Conservation (phyloP, 148 eudicot species). For the Pouteria glomerata region DNA sequence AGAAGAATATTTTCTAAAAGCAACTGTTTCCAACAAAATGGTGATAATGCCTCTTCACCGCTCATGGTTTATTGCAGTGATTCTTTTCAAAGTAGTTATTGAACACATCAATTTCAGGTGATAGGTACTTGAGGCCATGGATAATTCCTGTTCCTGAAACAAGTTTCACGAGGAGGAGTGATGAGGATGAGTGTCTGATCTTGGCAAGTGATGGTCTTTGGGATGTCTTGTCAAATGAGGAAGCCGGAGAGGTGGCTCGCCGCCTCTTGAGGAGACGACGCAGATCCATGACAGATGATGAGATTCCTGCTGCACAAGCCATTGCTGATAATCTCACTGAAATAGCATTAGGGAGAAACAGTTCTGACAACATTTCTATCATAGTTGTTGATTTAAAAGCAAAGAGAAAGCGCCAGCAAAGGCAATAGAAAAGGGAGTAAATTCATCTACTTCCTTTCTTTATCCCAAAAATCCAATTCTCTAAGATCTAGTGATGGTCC, state of each 20-base stretch:
- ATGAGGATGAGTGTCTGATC: slow-evolving; percentile 70
- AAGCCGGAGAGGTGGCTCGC: slow-evolving; percentile 66
- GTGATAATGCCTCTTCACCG: too few species aligned
- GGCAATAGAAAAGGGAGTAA: slow-evolving; percentile 16
- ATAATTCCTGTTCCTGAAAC: slow-evolving; percentile 74
- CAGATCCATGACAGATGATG: slow-evolving; percentile 32
- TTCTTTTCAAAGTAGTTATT: neutral
- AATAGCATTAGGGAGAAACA: slow-evolving; percentile 53
- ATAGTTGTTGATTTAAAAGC: slow-evolving; percentile 68
- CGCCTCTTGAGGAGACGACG: slow-evolving; percentile 52
- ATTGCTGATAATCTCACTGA: slow-evolving; percentile 63
- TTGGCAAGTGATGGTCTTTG: slow-evolving; percentile 88
- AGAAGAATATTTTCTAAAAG: neutral
- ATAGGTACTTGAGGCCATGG: slow-evolving; percentile 68
- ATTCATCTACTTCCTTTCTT: neutral
- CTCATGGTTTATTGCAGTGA: too few species aligned
- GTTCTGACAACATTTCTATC: slow-evolving; percentile 71
- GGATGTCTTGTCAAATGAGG: slow-evolving; percentile 81
- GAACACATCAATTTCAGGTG: slow-evolving; percentile 41
- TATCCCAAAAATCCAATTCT: neutral
- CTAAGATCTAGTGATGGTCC: too few species aligned
- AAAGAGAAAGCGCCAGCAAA: slow-evolving; percentile 43
- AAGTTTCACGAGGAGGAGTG: slow-evolving; percentile 58
- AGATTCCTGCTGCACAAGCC: slow-evolving; percentile 44
- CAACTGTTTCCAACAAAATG: neutral